Base-by-base conservation (phyloP, 306 rosid species). In the Hippophae rhamnoides region DNA sequence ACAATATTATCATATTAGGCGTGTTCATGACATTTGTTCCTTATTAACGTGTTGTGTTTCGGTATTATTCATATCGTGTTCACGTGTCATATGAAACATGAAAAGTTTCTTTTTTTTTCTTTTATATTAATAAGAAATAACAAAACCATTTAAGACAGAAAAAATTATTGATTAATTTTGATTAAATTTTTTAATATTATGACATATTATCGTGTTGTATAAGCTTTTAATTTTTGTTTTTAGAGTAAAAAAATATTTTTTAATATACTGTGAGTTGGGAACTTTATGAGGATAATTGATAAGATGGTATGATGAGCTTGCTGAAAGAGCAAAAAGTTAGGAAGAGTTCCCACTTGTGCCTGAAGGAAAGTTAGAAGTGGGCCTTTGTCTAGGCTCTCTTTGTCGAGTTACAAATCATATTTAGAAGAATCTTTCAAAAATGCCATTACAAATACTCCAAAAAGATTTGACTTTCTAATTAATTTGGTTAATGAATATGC, bases 381-480 rank as follows among this genome's bases (percentile, higher is more conserved):
- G 68, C 69, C 69, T 60, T 57, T 57, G 70, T 60, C 61, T 52
- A 66, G 59, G 58, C 57, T 69, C 52, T 55, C 25, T 54, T 31
- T 57, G 65, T 31, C 3, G 69, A 71, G 61, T 63, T 61, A 8
- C 47, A 75, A 61, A 46, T 54, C 57, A 3, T 62, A 56, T 50
- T 70, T 13, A 65, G 54, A 76, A 43, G 67, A 64, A 46, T 62
- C 47, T 42, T 48, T 27, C 8, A 11, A 47, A 56, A 47, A 13
- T 26, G 45, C 38, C 41, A 38, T 43, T 5, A 45, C 26, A 6
- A 49, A 49, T 12, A 48, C 13, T 31, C 31, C 52, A 43, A 41
- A 40, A 61, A 18, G 64, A 74, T 75, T 81, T 65, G 82, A 84
- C 84, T 79, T 77, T 71, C 58, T 56, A 11, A 57, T 80, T 64